Base-by-base conservation (phyloP, 257 asterid species). In the Capsicum baccatum region DNA sequence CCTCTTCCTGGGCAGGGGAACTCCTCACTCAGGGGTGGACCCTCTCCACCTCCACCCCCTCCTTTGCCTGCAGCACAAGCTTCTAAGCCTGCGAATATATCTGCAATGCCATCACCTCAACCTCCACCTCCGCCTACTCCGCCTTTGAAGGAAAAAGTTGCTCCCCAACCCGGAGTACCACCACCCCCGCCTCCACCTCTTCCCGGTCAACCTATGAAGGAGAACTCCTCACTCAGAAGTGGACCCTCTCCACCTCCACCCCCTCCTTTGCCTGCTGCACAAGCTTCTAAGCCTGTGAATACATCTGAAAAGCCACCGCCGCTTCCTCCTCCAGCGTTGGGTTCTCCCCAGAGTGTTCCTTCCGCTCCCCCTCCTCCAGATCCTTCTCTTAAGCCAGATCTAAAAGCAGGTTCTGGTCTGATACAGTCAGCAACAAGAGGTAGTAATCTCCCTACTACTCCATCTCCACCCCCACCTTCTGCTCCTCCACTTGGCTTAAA, bases 391-490 rank as follows among this genome's bases (percentile, higher is more conserved):
- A 88, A 83, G 80, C 90, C 58, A 12, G 87, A 79, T 85, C 58
- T 78, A 26, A 84, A 83, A 62, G 7, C 64, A 50, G 83, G 83
- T 81, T 11, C 66, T 83, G 59, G 67, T 86, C 70, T 42, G 73
- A 80, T 90, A 69, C 83, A 80, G 71, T 83, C 90, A 10, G 79
- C 66, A 84, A 37, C 90, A 52, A 71, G 48, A 76, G 85, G 76
- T 83, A 69, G 83, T 83, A 80, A 87, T 56, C 42, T 85, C 63
- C 82, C 89, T 82, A 92, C 87, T 82, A 54, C 92, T 79, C 97
- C 93, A 70, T 92, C 96, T 74, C 97, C 99, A 19, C 97, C 97
- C 16, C 98, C 98, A 68, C 97, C 97, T 86, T 88, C 94, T 58
- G 62, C 82, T 83, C 96, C 95, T 85, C 94, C 91, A 44, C 91